Conservation (phyloP, 2,329 filamentous ascomycete species). For the Alternaria sp. region DNA sequence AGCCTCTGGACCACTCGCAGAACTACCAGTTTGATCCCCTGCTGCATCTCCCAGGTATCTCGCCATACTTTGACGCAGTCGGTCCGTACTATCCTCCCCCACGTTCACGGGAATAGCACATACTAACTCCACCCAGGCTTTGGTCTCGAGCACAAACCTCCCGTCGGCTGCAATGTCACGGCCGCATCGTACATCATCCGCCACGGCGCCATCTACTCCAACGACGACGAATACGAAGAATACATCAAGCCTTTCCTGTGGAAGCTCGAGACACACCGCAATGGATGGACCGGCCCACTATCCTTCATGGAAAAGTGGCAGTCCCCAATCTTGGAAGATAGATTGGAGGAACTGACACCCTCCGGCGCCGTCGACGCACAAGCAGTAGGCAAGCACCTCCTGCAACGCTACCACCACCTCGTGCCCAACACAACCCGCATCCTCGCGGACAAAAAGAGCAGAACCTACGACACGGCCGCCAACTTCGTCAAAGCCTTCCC, state of each 20-base stretch:
- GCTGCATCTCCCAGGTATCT: slow-evolving; percentile 57
- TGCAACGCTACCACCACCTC: slow-evolving; percentile 60
- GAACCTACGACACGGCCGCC: slow-evolving; percentile 43
- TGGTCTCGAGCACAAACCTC: slow-evolving; percentile 53
- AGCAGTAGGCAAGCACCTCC: slow-evolving; percentile 64
- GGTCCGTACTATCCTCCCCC: slow-evolving; percentile 23
- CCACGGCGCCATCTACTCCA: slow-evolving; percentile 58
- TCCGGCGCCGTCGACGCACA: slow-evolving; percentile 58
- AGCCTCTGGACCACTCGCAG: slow-evolving; percentile 35
- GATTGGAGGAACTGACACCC: slow-evolving; percentile 47
- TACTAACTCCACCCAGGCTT: slow-evolving; percentile 31
- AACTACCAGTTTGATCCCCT: slow-evolving; percentile 56
- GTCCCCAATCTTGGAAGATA: slow-evolving; percentile 61
- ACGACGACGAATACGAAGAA: slow-evolving; percentile 58
- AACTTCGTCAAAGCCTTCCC: slow-evolving; percentile 40
- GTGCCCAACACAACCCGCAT: slow-evolving; percentile 49
- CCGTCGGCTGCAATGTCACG: slow-evolving; percentile 58
- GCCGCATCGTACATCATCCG: slow-evolving; percentile 57
- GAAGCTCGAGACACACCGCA: slow-evolving; percentile 64
- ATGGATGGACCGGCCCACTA: slow-evolving; percentile 60
- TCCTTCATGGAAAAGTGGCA: slow-evolving; percentile 64
- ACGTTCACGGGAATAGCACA: not conserved
- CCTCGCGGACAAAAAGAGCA: slow-evolving; percentile 46
- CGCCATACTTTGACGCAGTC: slow-evolving; percentile 57
- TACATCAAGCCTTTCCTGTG: slow-evolving; percentile 57